A percentile compares a stretch with the other conserved stretches of the same genome.
Conservation (phyloP, 1,284 basidiomycete genomes). For the Volvariella volvacea region DNA sequence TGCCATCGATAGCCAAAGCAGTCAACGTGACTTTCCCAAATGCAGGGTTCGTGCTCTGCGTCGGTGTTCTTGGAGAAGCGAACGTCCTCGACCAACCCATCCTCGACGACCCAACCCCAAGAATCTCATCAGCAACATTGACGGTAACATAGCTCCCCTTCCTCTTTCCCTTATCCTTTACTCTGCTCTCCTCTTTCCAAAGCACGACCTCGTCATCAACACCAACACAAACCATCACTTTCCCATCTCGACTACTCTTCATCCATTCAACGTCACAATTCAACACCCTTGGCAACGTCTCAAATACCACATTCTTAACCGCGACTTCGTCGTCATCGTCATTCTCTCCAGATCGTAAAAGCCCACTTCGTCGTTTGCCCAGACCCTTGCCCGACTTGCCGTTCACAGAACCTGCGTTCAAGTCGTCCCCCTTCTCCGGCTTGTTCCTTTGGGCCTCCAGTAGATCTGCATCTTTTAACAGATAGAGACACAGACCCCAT, state of each 20-base stretch:
- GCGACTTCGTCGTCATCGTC: background rate
- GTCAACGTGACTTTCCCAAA: conserved; percentile 32
- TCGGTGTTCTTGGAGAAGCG: too few species aligned
- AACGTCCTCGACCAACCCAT: conserved; percentile 24
- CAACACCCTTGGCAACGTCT: conserved; percentile 71
- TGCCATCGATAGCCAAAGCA: conserved; percentile 50
- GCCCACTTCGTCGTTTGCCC: too few species aligned
- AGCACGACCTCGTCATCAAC: conserved; percentile 71
- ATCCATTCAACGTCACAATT: conserved; percentile 78
- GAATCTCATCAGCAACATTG: conserved; percentile 38
- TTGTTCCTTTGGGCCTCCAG: conserved; percentile 79
- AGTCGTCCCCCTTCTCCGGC: conserved; percentile 37
- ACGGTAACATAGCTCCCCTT: conserved; percentile 31
- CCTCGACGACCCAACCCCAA: conserved; percentile 39
- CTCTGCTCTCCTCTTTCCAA: conserved; percentile 34
- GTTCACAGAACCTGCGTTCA: conserved; percentile 15
- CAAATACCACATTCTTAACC: conserved; percentile 40
- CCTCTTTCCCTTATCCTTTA: conserved; percentile 24
- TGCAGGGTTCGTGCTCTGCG: too few species aligned
- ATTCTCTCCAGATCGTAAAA: too few species aligned
- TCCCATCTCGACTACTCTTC: conserved; percentile 61
- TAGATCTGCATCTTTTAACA: conserved; percentile 88
- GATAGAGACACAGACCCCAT: conserved; percentile 79
- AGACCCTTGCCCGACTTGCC: background rate
- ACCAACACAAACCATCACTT: conserved; percentile 63